Base-by-base conservation (phyloP, 2,329 filamentous ascomycete genomes). In the Xylariaceae sp. region DNA sequence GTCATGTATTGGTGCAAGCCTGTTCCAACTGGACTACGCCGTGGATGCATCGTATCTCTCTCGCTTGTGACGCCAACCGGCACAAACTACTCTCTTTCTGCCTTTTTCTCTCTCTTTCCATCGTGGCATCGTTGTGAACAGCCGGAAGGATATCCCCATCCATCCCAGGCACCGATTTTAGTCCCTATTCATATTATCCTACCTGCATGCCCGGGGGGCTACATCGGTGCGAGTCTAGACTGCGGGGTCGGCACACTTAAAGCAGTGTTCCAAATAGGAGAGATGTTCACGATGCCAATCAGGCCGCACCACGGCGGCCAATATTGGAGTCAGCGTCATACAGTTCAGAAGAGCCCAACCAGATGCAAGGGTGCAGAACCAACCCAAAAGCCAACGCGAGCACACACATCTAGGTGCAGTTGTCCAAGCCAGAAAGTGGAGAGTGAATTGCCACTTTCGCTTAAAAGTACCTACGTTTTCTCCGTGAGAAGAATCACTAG, bases 241-340 rank as follows among this genome's bases (percentile, higher is more conserved):
- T 51, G 57, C 51, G 51, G 57, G 57, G 56, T 48, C 57, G 58
- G 53, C 51, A 54, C 40, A 16, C 47, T 40, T 46, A 51, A 56
- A 56, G 51, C 33, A 39, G 54, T 52, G 57, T 58, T 49, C 54
- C 57, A 58, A 54, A 60, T 53, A 54, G 43, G 53, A 57, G 44
- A 49, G 50, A 47, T 34, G 47, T 41, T 58, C 60, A 63, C 60
- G 60, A 63, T 63, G 58, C 60, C 58, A 61, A 63, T 63, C 60
- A 63, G 49, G 54, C 49, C 60, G 50, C 50, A 58, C 55, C 55
- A 53, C 53, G 49, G 53, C 41, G 21, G 50, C 56, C 45, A 47
- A 19, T 41, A 45, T 60, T 60, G 44, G 48, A 40, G 33, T 47
- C 60, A 41, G 44, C 44, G 47, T 55, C 53, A 52, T 48, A 55